Percentiles rank a stretch among this genome's conserved stretches.
Conservation (phyloP, 257 asterid genomes). For the Pogostemon cablin region DNA sequence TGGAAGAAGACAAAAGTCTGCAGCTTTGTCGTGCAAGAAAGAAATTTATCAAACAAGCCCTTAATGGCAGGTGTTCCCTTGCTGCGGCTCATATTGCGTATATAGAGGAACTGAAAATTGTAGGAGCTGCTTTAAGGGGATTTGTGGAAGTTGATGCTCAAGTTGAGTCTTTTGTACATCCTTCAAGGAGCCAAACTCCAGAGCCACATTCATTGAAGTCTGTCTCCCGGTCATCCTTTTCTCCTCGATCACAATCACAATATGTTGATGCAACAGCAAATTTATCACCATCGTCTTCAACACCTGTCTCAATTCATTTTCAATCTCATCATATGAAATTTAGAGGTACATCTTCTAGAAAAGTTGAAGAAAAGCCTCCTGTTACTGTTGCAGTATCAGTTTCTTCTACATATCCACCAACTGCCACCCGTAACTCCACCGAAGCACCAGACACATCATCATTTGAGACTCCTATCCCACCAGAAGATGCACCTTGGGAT, state of each 20-base stretch:
- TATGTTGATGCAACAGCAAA: slow-evolving; percentile 50
- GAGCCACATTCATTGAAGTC: slow-evolving; percentile 57
- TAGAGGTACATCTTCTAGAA: slow-evolving; percentile 59
- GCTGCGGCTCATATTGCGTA: slow-evolving; percentile 87
- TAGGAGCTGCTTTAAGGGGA: slow-evolving; percentile 70
- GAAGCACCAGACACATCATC: slow-evolving; percentile 54
- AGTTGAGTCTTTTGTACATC: slow-evolving; percentile 49
- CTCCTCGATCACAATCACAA: slow-evolving; percentile 65
- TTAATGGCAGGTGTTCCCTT: slow-evolving; percentile 83
- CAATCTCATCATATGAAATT: slow-evolving; percentile 76
- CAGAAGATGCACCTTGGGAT: slow-evolving; percentile 87
- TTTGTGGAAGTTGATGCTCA: slow-evolving; percentile 75
- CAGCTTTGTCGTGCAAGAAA: slow-evolving; percentile 92
- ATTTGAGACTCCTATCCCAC: slow-evolving; percentile 43
- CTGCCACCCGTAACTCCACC: slow-evolving; percentile 57
- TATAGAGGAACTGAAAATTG: slow-evolving; percentile 60
- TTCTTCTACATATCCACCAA: slow-evolving; percentile 63
- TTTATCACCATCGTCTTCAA: slow-evolving; percentile 64
- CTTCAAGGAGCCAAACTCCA: slow-evolving; percentile 50
- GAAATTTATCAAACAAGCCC: slow-evolving; percentile 91
- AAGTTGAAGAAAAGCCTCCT: slow-evolving; percentile 79
- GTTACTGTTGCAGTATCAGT: slow-evolving; percentile 58
- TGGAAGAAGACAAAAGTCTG: slow-evolving; percentile 89
- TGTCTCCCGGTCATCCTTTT: slow-evolving; percentile 57
- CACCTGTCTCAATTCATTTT: slow-evolving; percentile 47